These are phyloP conservation scores for Taxawa tesnikishii DNA, from an alignment of 2,329 filamentous ascomycete species.

Conservation along the genomic window DNA sequence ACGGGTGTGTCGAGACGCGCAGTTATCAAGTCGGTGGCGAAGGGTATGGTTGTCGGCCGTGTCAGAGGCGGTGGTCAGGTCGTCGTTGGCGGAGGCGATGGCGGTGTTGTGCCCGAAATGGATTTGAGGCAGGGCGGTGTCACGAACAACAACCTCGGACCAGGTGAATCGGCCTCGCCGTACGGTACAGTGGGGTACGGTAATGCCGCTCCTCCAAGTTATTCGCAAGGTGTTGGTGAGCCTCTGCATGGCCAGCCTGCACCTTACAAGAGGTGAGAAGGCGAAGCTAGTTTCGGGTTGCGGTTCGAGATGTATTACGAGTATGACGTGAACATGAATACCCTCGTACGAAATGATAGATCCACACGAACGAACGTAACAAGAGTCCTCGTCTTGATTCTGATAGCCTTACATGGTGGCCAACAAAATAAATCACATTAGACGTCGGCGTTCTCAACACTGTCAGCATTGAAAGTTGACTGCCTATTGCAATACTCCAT, in stretches of 20 bases:
- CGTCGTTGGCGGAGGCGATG: constrained; percentile 58
- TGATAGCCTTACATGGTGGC: too few species aligned
- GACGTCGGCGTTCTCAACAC: too few species aligned
- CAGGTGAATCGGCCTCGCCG: background rate
- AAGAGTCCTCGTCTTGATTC: too few species aligned
- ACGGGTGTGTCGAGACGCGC: constrained; percentile 82
- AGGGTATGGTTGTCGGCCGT: constrained; percentile 84
- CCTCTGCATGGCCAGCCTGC: constrained; percentile 6
- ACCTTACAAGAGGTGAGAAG: background rate
- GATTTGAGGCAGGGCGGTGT: constrained; percentile 18
- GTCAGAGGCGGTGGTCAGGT: constrained; percentile 63
- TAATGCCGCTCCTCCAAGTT: constrained; percentile 1
- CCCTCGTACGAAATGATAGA: too few species aligned
- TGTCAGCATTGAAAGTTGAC: too few species aligned
- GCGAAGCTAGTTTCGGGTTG: too few species aligned
- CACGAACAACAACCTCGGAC: constrained; percentile 1
- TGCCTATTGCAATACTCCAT: too few species aligned
- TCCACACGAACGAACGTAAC: too few species aligned
- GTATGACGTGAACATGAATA: too few species aligned
- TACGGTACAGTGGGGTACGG: constrained; percentile 3
- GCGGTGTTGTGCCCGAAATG: constrained; percentile 27
- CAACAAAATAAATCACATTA: too few species aligned
- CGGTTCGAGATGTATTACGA: too few species aligned
- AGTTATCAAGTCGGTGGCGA: constrained; percentile 87
- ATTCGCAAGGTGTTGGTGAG: constrained; percentile 5